phyloP scores from a whole-genome alignment of 2,329 filamentous ascomycete species.

The Aspergillus amoenus region DNA sequence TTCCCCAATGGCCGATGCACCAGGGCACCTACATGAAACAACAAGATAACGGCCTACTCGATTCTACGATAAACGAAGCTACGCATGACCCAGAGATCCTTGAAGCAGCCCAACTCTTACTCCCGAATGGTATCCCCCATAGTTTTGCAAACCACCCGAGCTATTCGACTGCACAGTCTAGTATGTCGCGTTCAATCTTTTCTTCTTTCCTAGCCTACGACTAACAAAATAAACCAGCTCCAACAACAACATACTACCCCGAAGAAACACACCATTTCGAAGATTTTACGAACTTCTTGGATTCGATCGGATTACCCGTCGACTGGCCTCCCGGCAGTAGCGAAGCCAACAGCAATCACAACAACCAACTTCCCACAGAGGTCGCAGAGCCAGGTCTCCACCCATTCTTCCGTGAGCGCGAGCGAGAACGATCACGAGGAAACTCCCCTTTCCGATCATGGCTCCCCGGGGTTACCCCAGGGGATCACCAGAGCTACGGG shows the following conservation, averaged over 20 bases:
- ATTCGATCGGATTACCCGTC: slow-evolving; percentile 34
- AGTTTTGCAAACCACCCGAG: slow-evolving; percentile 2
- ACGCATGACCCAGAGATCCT: slow-evolving; percentile 40
- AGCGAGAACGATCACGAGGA: slow-evolving; percentile 17
- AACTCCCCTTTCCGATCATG: slow-evolving; percentile 36
- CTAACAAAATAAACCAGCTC: slow-evolving; percentile 18
- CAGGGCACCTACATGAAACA: slow-evolving; percentile 27
- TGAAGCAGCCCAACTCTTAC: slow-evolving; percentile 34
- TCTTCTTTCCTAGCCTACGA: background rate
- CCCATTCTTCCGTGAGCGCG: slow-evolving; percentile 5
- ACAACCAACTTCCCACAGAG: slow-evolving; percentile 24
- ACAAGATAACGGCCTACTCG: slow-evolving; percentile 24
- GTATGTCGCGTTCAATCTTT: slow-evolving; percentile 1
- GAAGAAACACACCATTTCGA: slow-evolving; percentile 37
- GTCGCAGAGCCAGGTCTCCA: slow-evolving; percentile 26
- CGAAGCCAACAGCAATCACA: slow-evolving; percentile 25
- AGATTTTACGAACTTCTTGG: slow-evolving; percentile 37
- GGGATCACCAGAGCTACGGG: slow-evolving; percentile 33
- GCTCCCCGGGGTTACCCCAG: slow-evolving; percentile 31
- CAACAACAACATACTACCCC: slow-evolving; percentile 30
- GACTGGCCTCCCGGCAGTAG: slow-evolving; percentile 34
- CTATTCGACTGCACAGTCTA: slow-evolving; percentile 24
- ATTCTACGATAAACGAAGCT: slow-evolving; percentile 13
- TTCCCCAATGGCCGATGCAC: slow-evolving; percentile 29
- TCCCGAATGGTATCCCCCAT: slow-evolving; percentile 30